These are phyloP conservation scores for Colletotrichum neosansevieriae DNA, from an alignment of 2,329 filamentous ascomycete genomes.

Conservation along the genomic window DNA sequence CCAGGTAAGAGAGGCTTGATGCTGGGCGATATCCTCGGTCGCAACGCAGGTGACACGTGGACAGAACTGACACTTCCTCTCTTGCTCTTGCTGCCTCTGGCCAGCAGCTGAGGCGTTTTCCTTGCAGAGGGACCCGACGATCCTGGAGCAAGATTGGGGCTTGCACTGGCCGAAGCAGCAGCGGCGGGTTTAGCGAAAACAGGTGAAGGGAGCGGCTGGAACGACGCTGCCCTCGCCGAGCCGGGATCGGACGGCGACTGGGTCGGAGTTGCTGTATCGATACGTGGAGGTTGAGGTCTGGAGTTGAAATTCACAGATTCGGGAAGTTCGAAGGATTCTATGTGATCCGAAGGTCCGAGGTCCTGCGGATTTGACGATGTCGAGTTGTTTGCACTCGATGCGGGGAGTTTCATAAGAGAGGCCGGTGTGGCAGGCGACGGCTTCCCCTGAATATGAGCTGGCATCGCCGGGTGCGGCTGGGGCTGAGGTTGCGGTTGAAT, in stretches of 20 bases:
- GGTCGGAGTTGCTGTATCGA: conserved; percentile 65
- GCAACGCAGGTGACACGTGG: conserved; percentile 86
- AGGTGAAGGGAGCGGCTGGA: conserved; percentile 64
- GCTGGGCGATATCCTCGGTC: conserved; percentile 91
- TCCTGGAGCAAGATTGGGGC: conserved; percentile 72
- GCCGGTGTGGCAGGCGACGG: conserved; percentile 84
- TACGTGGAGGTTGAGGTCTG: conserved; percentile 59
- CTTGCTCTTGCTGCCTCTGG: conserved; percentile 72
- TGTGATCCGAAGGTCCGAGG: conserved; percentile 60
- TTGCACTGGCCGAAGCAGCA: conserved; percentile 70
- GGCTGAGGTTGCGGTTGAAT: conserved; percentile 66
- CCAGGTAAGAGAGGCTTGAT: conserved; percentile 90
- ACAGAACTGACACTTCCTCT: conserved; percentile 77
- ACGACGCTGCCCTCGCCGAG: conserved; percentile 63
- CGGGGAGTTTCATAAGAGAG: conserved; percentile 83
- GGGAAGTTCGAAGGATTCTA: conserved; percentile 75
- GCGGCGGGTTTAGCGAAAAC: conserved; percentile 55
- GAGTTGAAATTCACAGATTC: conserved; percentile 70
- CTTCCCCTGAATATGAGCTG: conserved; percentile 51
- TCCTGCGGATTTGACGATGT: conserved; percentile 55
- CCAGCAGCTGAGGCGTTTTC: conserved; percentile 68
- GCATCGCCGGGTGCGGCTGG: conserved; percentile 42
- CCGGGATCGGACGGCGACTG: conserved; percentile 53
- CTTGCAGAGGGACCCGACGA: conserved; percentile 58
- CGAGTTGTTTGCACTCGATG: conserved; percentile 60